These are phyloP conservation scores for Citrullus mucosospermus DNA, from an alignment of 306 rosid species.

Conservation along the genomic window DNA sequence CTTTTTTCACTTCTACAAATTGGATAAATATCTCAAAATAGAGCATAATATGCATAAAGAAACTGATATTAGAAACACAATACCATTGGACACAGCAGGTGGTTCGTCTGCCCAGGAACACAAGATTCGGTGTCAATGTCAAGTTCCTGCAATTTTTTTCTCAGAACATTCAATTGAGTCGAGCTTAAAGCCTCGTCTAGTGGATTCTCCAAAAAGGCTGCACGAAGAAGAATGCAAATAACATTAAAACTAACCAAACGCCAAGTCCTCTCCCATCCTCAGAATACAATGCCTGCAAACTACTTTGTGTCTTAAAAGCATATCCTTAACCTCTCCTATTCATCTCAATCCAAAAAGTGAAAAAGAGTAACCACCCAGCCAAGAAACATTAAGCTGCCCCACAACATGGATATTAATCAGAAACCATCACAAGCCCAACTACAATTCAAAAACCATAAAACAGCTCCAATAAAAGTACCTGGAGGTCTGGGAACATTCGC, in stretches of 20 bases:
- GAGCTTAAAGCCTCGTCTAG: slow-evolving; percentile 8
- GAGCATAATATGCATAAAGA: neutral
- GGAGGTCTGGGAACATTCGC: slow-evolving; percentile 21
- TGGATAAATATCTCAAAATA: neutral
- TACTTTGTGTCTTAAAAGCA: neutral
- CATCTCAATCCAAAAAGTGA: neutral
- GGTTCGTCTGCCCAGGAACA: slow-evolving; percentile 42
- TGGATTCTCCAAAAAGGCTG: slow-evolving; percentile 30
- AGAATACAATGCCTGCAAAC: neutral
- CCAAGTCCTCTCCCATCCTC: neutral
- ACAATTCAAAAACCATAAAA: neutral
- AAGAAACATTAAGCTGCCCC: neutral
- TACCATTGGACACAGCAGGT: slow-evolving; percentile 66
- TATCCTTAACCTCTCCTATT: neutral
- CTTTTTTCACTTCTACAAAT: neutral
- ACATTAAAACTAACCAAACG: slow-evolving; percentile 2
- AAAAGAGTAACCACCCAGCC: neutral
- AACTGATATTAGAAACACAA: neutral
- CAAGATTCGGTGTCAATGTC: slow-evolving; percentile 34
- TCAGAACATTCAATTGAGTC: slow-evolving; percentile 18
- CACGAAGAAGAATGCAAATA: neutral
- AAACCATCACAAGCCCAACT: neutral
- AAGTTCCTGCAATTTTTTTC: slow-evolving; percentile 35
- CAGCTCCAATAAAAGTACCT: neutral
- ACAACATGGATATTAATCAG: neutral